Conservation (phyloP, 2,329 filamentous ascomycete species). For the Pseudogymnoascus sp. region DNA sequence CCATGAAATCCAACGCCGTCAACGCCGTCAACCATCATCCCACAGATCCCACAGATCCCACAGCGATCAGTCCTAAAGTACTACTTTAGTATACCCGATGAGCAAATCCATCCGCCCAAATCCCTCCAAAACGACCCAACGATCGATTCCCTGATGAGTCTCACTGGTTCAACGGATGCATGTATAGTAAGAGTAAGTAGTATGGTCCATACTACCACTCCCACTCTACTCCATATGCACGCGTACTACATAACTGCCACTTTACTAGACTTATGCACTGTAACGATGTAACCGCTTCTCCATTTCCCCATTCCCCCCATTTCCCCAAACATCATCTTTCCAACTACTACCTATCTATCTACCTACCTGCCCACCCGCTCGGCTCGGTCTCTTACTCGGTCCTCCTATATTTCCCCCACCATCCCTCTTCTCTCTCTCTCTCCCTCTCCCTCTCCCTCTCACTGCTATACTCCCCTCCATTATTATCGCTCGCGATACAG, state of each 20-base stretch:
- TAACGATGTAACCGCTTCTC: not conserved
- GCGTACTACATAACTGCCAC: not conserved
- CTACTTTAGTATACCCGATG: not conserved
- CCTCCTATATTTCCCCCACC: not conserved
- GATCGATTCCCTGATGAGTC: not conserved
- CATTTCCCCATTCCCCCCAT: not conserved
- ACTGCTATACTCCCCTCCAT: not conserved
- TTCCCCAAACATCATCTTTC: slow-evolving; percentile 1
- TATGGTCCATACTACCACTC: not conserved
- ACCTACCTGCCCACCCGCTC: not conserved
- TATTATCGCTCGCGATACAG: not conserved
- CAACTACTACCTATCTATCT: not conserved
- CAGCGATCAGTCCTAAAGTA: not conserved
- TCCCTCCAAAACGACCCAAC: not conserved
- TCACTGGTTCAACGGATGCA: not conserved
- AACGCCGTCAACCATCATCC: not conserved
- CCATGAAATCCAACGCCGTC: not conserved
- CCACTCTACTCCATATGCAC: not conserved
- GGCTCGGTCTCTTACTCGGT: not conserved
- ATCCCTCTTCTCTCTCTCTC: not conserved
- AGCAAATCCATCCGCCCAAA: not conserved
- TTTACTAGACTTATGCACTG: not conserved
- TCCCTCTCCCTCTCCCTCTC: not conserved
- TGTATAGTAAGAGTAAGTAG: not conserved
- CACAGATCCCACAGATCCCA: not conserved